Conservation (phyloP, 2,329 filamentous ascomycete genomes). For the Penicillium sclerotiorum region DNA sequence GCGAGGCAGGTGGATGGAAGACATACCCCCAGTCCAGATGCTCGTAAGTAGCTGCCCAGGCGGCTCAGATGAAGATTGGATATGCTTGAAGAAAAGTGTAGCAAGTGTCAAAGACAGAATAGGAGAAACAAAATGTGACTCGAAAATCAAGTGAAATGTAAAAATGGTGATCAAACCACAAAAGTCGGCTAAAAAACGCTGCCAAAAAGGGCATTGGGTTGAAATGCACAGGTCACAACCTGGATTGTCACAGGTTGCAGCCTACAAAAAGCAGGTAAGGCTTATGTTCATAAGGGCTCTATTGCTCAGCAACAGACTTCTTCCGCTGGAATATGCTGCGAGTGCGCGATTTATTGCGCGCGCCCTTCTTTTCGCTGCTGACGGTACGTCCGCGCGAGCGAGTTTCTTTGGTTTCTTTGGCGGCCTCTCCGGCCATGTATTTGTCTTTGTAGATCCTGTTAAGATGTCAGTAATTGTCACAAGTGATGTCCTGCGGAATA, state of each 20-base stretch:
- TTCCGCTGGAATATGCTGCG: constrained; percentile 72
- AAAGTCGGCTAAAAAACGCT: constrained; percentile 21
- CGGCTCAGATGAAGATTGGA: constrained; percentile 21
- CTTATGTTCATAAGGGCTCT: constrained; percentile 12
- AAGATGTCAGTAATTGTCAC: constrained; percentile 2
- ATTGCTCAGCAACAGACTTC: constrained; percentile 43
- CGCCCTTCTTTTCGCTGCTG: constrained; percentile 66
- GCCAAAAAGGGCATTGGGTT: constrained; percentile 19
- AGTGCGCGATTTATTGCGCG: constrained; percentile 74
- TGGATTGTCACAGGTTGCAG: background rate
- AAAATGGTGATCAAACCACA: constrained; percentile 10
- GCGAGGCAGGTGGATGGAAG: constrained; percentile 15
- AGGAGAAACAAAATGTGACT: constrained; percentile 10
- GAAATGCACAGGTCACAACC: too few relatives aligned
- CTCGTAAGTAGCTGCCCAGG: constrained; percentile 29
- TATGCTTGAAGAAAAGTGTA: constrained; percentile 15
- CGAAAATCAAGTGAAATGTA: constrained; percentile 9
- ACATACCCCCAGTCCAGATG: constrained; percentile 6
- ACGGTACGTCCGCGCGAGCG: constrained; percentile 37
- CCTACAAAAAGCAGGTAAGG: constrained; percentile 1
- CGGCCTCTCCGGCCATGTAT: constrained; percentile 70
- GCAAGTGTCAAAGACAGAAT: constrained; percentile 20
- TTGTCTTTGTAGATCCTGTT: constrained; percentile 94
- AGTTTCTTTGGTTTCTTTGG: constrained; percentile 19
- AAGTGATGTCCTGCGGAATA: background rate